Percentiles rank a stretch among this genome's conserved stretches.
Evolutionary conservation across 306 rosid genomes (phyloP).

Genomic region (Myrica gale): DNA sequence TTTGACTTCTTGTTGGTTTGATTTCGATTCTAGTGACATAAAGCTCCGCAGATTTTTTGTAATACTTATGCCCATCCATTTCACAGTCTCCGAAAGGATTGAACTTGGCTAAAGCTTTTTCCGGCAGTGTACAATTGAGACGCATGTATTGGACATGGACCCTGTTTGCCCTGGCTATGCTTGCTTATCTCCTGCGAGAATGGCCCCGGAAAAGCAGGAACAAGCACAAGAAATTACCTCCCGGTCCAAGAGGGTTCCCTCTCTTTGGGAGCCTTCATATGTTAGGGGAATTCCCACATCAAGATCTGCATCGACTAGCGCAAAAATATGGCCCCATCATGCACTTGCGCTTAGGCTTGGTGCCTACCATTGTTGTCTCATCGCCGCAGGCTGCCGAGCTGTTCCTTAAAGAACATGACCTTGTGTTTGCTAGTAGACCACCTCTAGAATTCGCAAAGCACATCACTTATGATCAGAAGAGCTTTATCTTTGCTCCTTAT

Average conservation of each 20-base stretch:
- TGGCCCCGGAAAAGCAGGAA: conserved; percentile 29
- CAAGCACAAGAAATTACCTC: conserved; percentile 48
- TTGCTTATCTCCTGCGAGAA: conserved; percentile 30
- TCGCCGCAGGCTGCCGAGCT: conserved; percentile 69
- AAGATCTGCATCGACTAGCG: conserved; percentile 45
- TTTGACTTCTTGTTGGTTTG: too few relatives aligned
- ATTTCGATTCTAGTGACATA: too few relatives aligned
- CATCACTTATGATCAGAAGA: conserved; percentile 46
- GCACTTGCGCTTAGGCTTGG: conserved; percentile 51
- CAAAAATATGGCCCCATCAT: conserved; percentile 61
- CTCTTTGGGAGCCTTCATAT: conserved; percentile 54
- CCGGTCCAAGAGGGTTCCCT: conserved; percentile 71
- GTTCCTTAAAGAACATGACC: conserved; percentile 64
- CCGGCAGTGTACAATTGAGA: too few relatives aligned
- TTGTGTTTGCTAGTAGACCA: conserved; percentile 60
- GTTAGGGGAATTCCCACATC: conserved; percentile 52
- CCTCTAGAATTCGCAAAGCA: conserved; percentile 33
- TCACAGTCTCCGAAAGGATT: too few relatives aligned
- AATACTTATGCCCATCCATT: too few relatives aligned
- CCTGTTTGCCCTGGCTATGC: conserved; percentile 26
- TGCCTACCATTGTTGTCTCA: conserved; percentile 56
- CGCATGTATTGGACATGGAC: conserved; percentile 29
- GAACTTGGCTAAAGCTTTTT: too few relatives aligned
- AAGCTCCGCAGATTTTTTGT: too few relatives aligned
- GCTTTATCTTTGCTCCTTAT: conserved; percentile 36